A percentile compares a stretch with the other conserved stretches of the same genome.
phyloP scores from a whole-genome alignment of 257 asterid genomes.

The Petunia axillaris region DNA sequence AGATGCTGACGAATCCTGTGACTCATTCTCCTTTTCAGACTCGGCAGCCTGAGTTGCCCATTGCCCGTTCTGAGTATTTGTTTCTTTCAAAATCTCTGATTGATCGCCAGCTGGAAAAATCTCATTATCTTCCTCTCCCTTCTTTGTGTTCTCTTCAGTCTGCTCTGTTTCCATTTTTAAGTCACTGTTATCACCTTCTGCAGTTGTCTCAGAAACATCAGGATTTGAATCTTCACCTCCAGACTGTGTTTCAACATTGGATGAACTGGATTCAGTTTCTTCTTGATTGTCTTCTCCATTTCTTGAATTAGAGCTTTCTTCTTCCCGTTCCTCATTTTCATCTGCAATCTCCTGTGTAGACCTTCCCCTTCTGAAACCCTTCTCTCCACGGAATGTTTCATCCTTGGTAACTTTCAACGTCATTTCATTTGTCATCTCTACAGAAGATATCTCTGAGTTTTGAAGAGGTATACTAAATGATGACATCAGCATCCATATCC shows the following conservation, averaged over 20 bases:
- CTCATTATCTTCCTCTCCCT: slow-evolving; percentile 20
- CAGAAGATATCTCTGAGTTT: slow-evolving; percentile 16
- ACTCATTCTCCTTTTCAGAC: slow-evolving; percentile 33
- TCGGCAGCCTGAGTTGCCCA: slow-evolving; percentile 35
- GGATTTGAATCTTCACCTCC: slow-evolving; percentile 24
- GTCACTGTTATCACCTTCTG: background rate
- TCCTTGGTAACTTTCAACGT: background rate
- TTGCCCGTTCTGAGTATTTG: slow-evolving; percentile 31
- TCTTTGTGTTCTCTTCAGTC: slow-evolving; percentile 1
- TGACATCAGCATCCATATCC: slow-evolving; percentile 36
- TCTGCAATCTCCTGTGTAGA: slow-evolving; percentile 12
- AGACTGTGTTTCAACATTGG: slow-evolving; percentile 9
- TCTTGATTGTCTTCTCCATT: slow-evolving; percentile 19
- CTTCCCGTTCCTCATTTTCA: slow-evolving; percentile 24
- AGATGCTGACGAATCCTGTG: slow-evolving; percentile 21
- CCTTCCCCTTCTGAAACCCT: slow-evolving; percentile 5
- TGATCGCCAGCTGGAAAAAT: slow-evolving; percentile 35
- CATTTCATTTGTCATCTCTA: background rate
- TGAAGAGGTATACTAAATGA: slow-evolving; percentile 23
- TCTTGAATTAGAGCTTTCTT: slow-evolving; percentile 22
- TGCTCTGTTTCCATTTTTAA: background rate
- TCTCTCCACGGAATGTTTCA: slow-evolving; percentile 18
- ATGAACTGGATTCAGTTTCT: slow-evolving; percentile 23
- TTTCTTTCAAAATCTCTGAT: slow-evolving; percentile 35
- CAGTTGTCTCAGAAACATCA: slow-evolving; percentile 22